Base-by-base conservation (phyloP, 139 green algal species). In the Ulvella scutata region DNA sequence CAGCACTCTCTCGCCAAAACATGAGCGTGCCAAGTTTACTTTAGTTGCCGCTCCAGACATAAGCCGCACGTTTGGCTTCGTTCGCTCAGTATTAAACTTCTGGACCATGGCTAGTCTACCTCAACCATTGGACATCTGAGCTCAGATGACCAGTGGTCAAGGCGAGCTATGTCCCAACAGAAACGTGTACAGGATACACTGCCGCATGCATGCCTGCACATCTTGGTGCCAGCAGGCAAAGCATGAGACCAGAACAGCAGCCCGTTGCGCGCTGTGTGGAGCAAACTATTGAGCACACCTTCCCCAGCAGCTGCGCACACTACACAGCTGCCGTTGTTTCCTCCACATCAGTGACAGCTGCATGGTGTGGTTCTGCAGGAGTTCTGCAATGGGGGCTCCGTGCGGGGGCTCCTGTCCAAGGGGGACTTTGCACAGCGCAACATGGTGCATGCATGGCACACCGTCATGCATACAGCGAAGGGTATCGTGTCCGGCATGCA, bases 341-440 rank as follows among this genome's bases (percentile, higher is more conserved):
- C 13, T 59, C 40, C 13, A 13, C 40, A 59, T 13, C 40, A 59
- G 40, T 59, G 40, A 17, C 40, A 59, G 40, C 40, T 13, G 40
- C 40, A 26, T 67, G n/a, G n/a, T n/a, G n/a, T n/a, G n/a, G n/a
- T n/a, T n/a, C n/a, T n/a, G 51, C 51, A 67, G 72, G 77, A 81
- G 73, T 81, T 60, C 38, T 81, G 77, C 59, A 74, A 81, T 39
- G 77, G 67, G 7, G 77, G 77, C 29, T 74, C 29, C 39, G 39
- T 67, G 13, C 3, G 43, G 43, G 26, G 3, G 31, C 44, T 17
- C n/a, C 4, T 77, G 33, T 7, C 17, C n/a, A 23, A n/a, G 26
- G 72, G 35, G n/a, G 51, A 6, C n/a, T 67, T 67, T 67, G 51
- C 51, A 26, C 51, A 26, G 51, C 51, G n/a, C n/a, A 26, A 26